A percentile compares a stretch with the other conserved stretches of the same genome.
Conservation (phyloP, 139 green algal species). For the Asterochloris sp. region DNA sequence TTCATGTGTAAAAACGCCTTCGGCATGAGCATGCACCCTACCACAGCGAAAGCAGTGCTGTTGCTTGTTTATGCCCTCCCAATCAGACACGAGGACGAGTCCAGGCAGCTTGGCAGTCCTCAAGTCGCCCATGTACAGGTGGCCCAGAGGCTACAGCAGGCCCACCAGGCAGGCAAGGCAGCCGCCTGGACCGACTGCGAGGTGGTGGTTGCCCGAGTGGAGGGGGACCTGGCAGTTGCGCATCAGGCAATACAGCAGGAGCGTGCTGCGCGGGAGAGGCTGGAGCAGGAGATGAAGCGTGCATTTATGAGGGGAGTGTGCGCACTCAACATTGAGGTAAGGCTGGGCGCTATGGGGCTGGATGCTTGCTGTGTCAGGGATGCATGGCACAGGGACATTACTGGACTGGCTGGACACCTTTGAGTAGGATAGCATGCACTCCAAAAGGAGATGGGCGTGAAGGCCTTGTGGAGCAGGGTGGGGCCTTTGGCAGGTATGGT, state of each 20-base stretch:
- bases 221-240: neutral
- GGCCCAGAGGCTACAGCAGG: no score
- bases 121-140: no score
- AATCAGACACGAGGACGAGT: no score
- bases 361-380: no score
- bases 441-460: neutral
- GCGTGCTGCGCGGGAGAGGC: conserved; percentile 23
- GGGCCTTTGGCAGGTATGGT: no score
- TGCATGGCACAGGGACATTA: no score
- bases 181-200: conserved; percentile 3
- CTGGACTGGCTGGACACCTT: neutral
- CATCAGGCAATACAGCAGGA: conserved; percentile 18
- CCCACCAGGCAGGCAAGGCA: neutral
- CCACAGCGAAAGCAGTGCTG: no score
- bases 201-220: neutral
- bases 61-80: no score
- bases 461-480: no score
- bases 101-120: no score
- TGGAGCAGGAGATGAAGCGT: conserved; percentile 69
- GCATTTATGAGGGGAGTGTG: conserved; percentile 72
- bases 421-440: neutral
- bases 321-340: conserved; percentile 64
- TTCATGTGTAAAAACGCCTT: no score
- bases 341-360: neutral
- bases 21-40: no score